phyloP scores from a whole-genome alignment of 495 filamentous ascomycete species.

The Annulohypoxylon bovei region DNA sequence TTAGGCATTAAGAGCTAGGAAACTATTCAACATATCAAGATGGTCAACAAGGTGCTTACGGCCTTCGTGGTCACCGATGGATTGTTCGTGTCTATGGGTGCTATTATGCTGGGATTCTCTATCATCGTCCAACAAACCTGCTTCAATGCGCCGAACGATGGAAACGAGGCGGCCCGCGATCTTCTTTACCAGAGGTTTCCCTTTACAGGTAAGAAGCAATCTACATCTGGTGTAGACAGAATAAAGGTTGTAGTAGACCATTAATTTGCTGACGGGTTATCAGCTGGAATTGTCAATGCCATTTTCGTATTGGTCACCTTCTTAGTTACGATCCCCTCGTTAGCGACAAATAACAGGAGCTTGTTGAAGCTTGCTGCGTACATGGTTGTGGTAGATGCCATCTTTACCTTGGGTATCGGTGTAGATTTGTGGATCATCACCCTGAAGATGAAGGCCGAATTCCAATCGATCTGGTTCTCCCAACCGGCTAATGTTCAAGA shows the following conservation, averaged over 20 bases:
- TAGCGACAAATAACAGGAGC: constrained; percentile 64
- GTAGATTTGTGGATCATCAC: constrained; percentile 76
- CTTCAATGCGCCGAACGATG: constrained; percentile 56
- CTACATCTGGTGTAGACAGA: not conserved
- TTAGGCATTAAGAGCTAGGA: constrained; percentile 34
- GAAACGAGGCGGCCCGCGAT: constrained; percentile 67
- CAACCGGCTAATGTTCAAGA: constrained; percentile 64
- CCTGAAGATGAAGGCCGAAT: constrained; percentile 67
- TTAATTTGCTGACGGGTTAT: constrained; percentile 40
- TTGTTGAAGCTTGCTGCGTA: constrained; percentile 70
- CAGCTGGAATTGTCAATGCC: constrained; percentile 73
- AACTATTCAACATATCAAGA: constrained; percentile 44
- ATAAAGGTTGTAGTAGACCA: not conserved
- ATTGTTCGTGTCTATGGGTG: constrained; percentile 71
- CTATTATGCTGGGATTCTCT: constrained; percentile 70
- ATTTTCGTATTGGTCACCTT: constrained; percentile 68
- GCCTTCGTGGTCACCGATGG: constrained; percentile 66
- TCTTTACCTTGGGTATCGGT: constrained; percentile 73
- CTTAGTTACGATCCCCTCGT: constrained; percentile 65
- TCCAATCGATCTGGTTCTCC: constrained; percentile 64
- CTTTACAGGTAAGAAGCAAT: constrained; percentile 61
- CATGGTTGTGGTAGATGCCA: constrained; percentile 66
- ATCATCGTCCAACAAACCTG: constrained; percentile 64
- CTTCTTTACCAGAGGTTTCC: constrained; percentile 70
- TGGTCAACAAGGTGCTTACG: constrained; percentile 67